Conservation (phyloP, 768 basidiomycete species). For the Trametes gibbosa region DNA sequence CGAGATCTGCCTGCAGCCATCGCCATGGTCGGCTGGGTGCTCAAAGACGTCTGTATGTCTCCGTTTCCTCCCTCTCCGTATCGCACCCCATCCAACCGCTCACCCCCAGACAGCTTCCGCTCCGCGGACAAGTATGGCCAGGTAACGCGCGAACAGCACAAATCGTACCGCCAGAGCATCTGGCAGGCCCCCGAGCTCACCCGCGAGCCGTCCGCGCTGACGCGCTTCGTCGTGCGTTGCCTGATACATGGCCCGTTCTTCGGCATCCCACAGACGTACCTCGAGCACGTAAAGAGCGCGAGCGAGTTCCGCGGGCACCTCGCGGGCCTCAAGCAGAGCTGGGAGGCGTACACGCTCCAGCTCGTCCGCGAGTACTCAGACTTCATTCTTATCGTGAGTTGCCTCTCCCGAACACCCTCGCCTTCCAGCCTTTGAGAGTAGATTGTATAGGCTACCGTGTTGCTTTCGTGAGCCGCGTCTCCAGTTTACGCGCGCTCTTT, state of each 20-base stretch:
- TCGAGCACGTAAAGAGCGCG: conserved; percentile 45
- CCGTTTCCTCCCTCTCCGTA: background rate
- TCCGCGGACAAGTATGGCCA: conserved; percentile 45
- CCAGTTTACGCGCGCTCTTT: background rate
- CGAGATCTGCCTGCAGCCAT: conserved; percentile 40
- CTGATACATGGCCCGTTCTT: conserved; percentile 47
- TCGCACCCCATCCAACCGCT: background rate
- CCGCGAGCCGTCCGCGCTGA: background rate
- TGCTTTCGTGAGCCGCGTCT: conserved; percentile 44
- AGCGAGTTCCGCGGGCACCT: conserved; percentile 51
- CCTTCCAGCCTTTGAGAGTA: background rate
- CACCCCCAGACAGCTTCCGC: conserved; percentile 38
- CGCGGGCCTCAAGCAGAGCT: conserved; percentile 44
- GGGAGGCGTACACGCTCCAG: conserved; percentile 48
- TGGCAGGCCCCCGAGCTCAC: conserved; percentile 3
- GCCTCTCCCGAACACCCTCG: background rate
- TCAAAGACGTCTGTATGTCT: conserved; percentile 44
- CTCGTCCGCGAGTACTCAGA: conserved; percentile 55
- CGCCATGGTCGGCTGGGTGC: conserved; percentile 48
- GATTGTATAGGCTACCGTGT: conserved; percentile 45
- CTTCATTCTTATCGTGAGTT: conserved; percentile 52
- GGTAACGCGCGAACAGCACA: conserved; percentile 32
- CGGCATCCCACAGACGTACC: conserved; percentile 51
- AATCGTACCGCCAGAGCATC: conserved; percentile 23
- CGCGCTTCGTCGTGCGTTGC: conserved; percentile 34